These are phyloP conservation scores for Gracilaria vermiculophylla DNA, from an alignment of 23 red algal species.

Conservation along the genomic window DNA sequence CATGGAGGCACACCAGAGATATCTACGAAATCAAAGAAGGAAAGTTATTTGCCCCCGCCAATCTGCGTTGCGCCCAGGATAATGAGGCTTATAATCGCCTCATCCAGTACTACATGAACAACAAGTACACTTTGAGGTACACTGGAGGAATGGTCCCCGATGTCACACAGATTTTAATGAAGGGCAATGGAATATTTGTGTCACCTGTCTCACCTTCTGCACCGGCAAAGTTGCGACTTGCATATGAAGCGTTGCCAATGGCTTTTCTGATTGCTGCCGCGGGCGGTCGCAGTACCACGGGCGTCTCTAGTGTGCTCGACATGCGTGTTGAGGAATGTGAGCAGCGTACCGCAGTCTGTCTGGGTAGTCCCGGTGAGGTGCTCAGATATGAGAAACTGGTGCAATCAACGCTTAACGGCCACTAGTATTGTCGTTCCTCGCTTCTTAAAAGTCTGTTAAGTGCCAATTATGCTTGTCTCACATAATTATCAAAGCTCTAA, in stretches of 20 bases:
- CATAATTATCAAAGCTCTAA: no score
- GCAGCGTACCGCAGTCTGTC: constrained; percentile 73
- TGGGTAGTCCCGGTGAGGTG: constrained; percentile 78
- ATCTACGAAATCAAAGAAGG: constrained; percentile 29
- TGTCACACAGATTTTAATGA: constrained; percentile 77
- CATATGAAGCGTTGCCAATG: constrained; percentile 85
- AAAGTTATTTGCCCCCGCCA: constrained; percentile 90
- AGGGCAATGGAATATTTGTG: constrained; percentile 77
- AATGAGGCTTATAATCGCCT: constrained; percentile 63
- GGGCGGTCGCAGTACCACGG: constrained; percentile 69
- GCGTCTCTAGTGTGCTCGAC: constrained; percentile 57
- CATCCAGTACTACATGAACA: constrained; percentile 62
- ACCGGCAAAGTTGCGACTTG: constrained; percentile 82
- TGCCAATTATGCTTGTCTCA: not conserved
- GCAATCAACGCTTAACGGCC: not conserved
- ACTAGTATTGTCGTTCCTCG: not conserved
- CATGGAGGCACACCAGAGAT: constrained; percentile 13
- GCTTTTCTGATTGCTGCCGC: constrained; percentile 76
- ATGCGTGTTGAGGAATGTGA: constrained; percentile 44
- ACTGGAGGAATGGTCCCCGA: constrained; percentile 93
- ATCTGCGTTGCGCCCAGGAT: constrained; percentile 67
- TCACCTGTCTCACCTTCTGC: constrained; percentile 63
- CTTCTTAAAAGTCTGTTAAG: not conserved
- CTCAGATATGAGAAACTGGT: constrained; percentile 60
- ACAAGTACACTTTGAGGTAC: constrained; percentile 83